phyloP scores from a whole-genome alignment of 345 rosid species.

The Eutrema japonicum region DNA sequence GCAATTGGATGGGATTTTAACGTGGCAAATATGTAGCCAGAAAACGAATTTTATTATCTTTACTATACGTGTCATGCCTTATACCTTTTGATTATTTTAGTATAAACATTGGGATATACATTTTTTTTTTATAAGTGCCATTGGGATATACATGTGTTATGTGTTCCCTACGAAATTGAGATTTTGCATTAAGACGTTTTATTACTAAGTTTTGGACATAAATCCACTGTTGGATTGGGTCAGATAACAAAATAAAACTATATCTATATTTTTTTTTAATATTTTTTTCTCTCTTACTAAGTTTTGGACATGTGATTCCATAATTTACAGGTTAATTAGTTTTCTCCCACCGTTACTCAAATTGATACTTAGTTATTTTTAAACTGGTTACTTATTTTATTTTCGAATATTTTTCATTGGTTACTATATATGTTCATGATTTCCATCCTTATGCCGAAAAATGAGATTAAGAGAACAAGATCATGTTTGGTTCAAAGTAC shows the following conservation, averaged over 20 bases:
- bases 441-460: background rate
- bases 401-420: background rate
- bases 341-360: background rate
- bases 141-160: conserved; percentile 4
- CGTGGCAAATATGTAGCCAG: conserved; percentile 33
- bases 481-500: too few species aligned
- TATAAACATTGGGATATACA: background rate
- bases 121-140: background rate
- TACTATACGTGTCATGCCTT: conserved; percentile 18
- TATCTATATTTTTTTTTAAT: background rate
- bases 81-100: conserved; percentile 14
- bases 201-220: too few species aligned
- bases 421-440: background rate
- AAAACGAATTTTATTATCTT: background rate
- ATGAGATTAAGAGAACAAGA: background rate
- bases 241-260: background rate
- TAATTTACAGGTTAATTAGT: background rate
- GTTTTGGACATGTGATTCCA: background rate
- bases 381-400: background rate
- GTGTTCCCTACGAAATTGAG: background rate
- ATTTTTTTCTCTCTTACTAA: background rate
- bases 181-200: background rate
- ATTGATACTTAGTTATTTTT: background rate
- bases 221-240: background rate
- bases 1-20: background rate